These are phyloP conservation scores for Wakefieldia striispora DNA, from an alignment of 768 basidiomycete species.

Conservation along the genomic window DNA sequence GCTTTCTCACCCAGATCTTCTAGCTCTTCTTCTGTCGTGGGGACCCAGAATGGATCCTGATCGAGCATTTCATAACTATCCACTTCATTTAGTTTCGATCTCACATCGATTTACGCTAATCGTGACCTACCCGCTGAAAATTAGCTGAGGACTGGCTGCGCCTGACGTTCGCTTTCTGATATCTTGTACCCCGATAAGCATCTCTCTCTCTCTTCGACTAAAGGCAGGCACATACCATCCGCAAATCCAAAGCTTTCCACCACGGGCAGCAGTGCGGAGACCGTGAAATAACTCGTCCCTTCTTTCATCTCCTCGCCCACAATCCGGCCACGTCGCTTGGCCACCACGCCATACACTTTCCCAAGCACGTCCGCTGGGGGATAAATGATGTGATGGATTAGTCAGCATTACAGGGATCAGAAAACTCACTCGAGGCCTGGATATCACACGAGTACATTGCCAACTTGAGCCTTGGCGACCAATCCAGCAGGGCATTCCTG, in stretches of 20 bases:
- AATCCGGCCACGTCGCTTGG: slow-evolving; percentile 86
- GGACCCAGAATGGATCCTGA: slow-evolving; percentile 97
- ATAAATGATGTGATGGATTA: background rate
- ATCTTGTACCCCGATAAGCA: slow-evolving; percentile 46
- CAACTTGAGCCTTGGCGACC: slow-evolving; percentile 95
- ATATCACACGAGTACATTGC: slow-evolving; percentile 99
- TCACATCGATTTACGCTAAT: background rate
- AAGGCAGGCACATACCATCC: slow-evolving; percentile 61
- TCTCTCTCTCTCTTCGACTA: background rate
- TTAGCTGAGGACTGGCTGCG: slow-evolving; percentile 94
- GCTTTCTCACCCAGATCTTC: slow-evolving; percentile 97
- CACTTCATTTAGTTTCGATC: slow-evolving; percentile 14
- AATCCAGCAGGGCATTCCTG: slow-evolving; percentile 86
- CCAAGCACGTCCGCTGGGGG: slow-evolving; percentile 88
- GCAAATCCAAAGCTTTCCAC: slow-evolving; percentile 98
- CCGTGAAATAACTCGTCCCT: slow-evolving; percentile 91
- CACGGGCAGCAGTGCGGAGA: slow-evolving; percentile 88
- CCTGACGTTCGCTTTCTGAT: slow-evolving; percentile 96
- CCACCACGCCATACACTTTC: slow-evolving; percentile 94
- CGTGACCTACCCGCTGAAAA: slow-evolving; percentile 82
- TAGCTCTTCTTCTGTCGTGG: slow-evolving; percentile 93
- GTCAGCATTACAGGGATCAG: slow-evolving; percentile 6
- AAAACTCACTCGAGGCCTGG: slow-evolving; percentile 85
- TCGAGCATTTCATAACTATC: slow-evolving; percentile 88
- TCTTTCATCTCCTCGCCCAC: slow-evolving; percentile 99